Evolutionary conservation across 2,329 filamentous ascomycete genomes (phyloP), one percentile per base, ranked within the genome.

Genomic region (Thielaviopsis musarum): DNA sequence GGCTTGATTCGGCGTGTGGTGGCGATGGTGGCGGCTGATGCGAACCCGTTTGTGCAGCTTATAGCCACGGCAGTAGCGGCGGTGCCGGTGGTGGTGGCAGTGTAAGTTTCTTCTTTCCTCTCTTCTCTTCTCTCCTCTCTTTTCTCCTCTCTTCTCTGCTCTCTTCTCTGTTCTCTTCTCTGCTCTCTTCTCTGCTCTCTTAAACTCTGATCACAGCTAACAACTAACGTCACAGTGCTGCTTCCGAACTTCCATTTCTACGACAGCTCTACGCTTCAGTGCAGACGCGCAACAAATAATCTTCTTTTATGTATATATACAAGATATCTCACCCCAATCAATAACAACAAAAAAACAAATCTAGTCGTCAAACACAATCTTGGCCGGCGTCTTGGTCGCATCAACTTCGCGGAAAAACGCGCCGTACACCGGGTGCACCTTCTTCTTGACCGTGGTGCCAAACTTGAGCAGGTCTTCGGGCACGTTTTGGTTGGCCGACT

Each of bases 401-500:
- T 88, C 87, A 9, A 88, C 83, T 66, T 96, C 89, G 73, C 93
- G 95, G 78, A 87, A 95, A 70, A 97, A 97, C 34, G 90, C 89
- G 60, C 93, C 93, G 69, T 97, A 98, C 54, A 88, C 87, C 67
- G 90, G 87, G 74, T 98, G 93, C 55, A 84, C 81, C 89, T 97
- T 97, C 82, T 95, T 96, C 82, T 97, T 98, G 57, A 98, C 93
- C 0, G 91, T 97, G 22, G 90, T 95, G 67, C 93, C 93, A 66
- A 96, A 98, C 74, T 95, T 96, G 70, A 97, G 77, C 45, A 98
- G 75, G 26, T 88, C 87, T 52, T 95, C 89, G 2, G 93, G 93
- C 0, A 98, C 88, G 13, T 83, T 79, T 72, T 98, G 93, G 64
- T 89, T 88, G 24, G 93, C 91, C n/a, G 84, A 88, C 73, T 87